Evolutionary conservation across 2,329 filamentous ascomycete genomes (phyloP).

Genomic region (Penicillium decumbens): DNA sequence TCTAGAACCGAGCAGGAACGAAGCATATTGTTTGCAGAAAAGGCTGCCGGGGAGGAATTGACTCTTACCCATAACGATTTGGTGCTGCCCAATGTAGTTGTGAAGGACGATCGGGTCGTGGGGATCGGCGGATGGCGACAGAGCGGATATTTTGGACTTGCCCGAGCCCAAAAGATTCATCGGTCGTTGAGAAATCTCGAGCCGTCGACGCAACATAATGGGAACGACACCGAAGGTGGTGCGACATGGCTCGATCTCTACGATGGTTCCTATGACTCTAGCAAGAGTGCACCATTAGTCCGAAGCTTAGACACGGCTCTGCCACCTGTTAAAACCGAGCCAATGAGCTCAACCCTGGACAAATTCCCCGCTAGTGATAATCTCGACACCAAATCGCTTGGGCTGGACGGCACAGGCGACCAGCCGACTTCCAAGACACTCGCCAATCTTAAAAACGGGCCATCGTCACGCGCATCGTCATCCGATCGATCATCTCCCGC

Average conservation of each 20-base stretch:
- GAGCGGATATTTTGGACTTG: conserved; percentile 38
- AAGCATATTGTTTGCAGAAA: conserved; percentile 33
- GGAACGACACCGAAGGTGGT: conserved; percentile 10
- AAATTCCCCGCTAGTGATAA: conserved; percentile 27
- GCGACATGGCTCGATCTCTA: conserved; percentile 38
- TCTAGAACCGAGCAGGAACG: conserved; percentile 26
- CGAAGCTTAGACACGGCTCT: conserved; percentile 18
- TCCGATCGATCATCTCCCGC: conserved; percentile 38
- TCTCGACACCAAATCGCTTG: conserved; percentile 23
- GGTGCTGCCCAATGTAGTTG: conserved; percentile 35
- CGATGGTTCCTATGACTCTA: conserved; percentile 21
- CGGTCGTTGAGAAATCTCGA: conserved; percentile 28
- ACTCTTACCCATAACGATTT: conserved; percentile 38
- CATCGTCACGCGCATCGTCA: conserved; percentile 33
- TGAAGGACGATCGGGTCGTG: conserved; percentile 36
- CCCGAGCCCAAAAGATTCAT: conserved; percentile 34
- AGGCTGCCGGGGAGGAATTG: conserved; percentile 24
- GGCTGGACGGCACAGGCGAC: conserved; percentile 28
- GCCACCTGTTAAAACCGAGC: conserved; percentile 36
- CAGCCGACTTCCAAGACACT: conserved; percentile 40
- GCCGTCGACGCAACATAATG: not conserved
- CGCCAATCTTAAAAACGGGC: conserved; percentile 36
- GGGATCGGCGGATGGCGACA: conserved; percentile 40
- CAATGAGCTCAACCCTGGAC: conserved; percentile 27
- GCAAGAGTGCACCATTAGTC: conserved; percentile 9